These are phyloP conservation scores for Metschnikowia sp. DNA, from an alignment of 805 yeast species.

Conservation along the genomic window DNA sequence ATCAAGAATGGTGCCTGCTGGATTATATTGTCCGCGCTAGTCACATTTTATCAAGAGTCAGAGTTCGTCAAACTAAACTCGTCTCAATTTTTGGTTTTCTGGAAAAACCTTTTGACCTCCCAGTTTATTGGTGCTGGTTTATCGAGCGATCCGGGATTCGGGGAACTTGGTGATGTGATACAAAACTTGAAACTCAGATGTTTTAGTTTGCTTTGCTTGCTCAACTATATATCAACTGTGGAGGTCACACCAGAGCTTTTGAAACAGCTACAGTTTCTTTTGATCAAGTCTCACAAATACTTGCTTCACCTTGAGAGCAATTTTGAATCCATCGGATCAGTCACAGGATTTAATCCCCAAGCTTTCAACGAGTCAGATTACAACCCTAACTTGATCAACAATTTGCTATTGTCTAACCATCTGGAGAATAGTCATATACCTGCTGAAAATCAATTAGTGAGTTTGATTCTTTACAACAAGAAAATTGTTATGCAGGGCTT, in stretches of 20 bases:
- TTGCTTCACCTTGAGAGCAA: conserved; percentile 38
- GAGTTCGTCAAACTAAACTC: conserved; percentile 43
- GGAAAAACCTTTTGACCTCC: conserved; percentile 44
- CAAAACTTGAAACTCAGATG: conserved; percentile 37
- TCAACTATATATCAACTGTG: conserved; percentile 37
- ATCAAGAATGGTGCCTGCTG: conserved; percentile 36
- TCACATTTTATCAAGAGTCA: conserved; percentile 38
- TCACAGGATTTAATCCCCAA: conserved; percentile 30
- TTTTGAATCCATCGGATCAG: conserved; percentile 28
- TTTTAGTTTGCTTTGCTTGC: conserved; percentile 36
- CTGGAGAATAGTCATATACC: conserved; percentile 19
- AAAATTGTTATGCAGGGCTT: conserved; percentile 37
- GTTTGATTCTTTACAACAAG: conserved; percentile 35
- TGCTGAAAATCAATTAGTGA: conserved; percentile 26
- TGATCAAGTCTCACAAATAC: conserved; percentile 40
- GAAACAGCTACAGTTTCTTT: conserved; percentile 39
- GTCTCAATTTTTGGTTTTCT: conserved; percentile 41
- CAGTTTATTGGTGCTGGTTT: conserved; percentile 29
- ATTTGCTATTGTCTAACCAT: conserved; percentile 27
- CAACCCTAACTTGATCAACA: conserved; percentile 28
- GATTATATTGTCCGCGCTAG: conserved; percentile 39
- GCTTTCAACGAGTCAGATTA: conserved; percentile 29
- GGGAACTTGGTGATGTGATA: conserved; percentile 26
- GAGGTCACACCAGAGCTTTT: conserved; percentile 38
- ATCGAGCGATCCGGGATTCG: conserved; percentile 14